Percentiles rank a stretch among this genome's conserved stretches.
Evolutionary conservation across 179 eudicot species (phyloP).

Genomic region (Corrigiola litoralis): DNA sequence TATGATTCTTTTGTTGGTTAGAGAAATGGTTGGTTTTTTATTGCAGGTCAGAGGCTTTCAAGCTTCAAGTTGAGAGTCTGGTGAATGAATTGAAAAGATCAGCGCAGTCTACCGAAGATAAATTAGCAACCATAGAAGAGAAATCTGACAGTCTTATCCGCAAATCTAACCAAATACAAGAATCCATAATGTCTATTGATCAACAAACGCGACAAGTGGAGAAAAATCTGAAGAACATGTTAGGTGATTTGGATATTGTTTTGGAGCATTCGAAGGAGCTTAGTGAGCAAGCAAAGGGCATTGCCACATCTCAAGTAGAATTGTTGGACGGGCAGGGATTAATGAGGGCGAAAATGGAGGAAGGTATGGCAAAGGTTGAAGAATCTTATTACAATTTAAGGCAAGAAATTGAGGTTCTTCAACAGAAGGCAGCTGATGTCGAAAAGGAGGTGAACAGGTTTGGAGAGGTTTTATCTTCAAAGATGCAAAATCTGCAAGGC

Average conservation of each 20-base stretch:
- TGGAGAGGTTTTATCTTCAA: constrained; percentile 48
- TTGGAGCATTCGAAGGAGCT: constrained; percentile 22
- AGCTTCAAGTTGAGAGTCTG: constrained; percentile 60
- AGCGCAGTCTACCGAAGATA: constrained; percentile 59
- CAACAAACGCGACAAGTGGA: constrained; percentile 18
- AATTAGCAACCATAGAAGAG: constrained; percentile 52
- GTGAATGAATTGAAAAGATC: constrained; percentile 66
- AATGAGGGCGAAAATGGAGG: constrained; percentile 23
- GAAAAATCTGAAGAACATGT: constrained; percentile 20
- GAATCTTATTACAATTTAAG: constrained; percentile 19
- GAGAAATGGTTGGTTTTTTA: neutral
- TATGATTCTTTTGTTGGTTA: too few relatives aligned
- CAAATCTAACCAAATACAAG: constrained; percentile 41
- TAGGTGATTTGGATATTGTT: constrained; percentile 13
- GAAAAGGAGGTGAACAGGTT: constrained; percentile 48
- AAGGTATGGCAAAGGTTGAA: constrained; percentile 20
- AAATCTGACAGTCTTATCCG: constrained; percentile 49
- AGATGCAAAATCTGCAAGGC: constrained; percentile 50
- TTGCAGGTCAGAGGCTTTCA: constrained; percentile 67
- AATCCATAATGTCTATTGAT: constrained; percentile 33
- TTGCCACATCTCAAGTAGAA: constrained; percentile 22
- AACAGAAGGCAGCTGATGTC: constrained; percentile 34
- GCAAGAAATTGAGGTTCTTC: constrained; percentile 15
- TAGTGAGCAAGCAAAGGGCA: constrained; percentile 22
- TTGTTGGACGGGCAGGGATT: constrained; percentile 23